Percentiles rank a stretch among this genome's conserved stretches.
Evolutionary conservation across 495 filamentous ascomycete species (phyloP).

Genomic region (Ascobolus immersus): DNA sequence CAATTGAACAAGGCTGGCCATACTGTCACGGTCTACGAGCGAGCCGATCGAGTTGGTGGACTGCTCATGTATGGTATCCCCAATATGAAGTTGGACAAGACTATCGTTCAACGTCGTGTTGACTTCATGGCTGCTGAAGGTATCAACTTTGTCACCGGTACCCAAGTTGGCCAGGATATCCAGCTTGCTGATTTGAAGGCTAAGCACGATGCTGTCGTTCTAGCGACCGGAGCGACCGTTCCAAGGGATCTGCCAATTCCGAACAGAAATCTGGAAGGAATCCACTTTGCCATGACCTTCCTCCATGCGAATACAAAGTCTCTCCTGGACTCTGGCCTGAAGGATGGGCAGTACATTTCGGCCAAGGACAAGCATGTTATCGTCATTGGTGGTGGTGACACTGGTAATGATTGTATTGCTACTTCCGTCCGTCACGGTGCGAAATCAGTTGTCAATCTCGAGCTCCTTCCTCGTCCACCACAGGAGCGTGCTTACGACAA

Average conservation of each 20-base stretch:
- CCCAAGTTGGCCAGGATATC: conserved; percentile 57
- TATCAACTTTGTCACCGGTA: conserved; percentile 52
- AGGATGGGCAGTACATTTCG: conserved; percentile 76
- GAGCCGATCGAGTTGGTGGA: conserved; percentile 75
- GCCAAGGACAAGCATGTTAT: conserved; percentile 93
- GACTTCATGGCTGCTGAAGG: conserved; percentile 93
- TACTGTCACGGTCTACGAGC: conserved; percentile 80
- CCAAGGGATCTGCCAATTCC: conserved; percentile 87
- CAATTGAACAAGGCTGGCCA: conserved; percentile 92
- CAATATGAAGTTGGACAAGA: conserved; percentile 99
- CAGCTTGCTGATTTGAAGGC: conserved; percentile 50
- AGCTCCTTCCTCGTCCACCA: conserved; percentile 84
- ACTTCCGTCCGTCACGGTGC: conserved; percentile 94
- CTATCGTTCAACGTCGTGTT: conserved; percentile 81
- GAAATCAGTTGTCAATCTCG: conserved; percentile 92
- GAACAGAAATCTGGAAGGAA: conserved; percentile 69
- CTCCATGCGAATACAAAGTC: conserved; percentile 97
- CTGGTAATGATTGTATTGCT: conserved; percentile 97
- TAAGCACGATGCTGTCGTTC: conserved; percentile 62
- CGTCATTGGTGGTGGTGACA: conserved; percentile 96
- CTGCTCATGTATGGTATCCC: conserved; percentile 97
- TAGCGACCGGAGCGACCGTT: conserved; percentile 92
- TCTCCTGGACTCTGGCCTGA: conserved; percentile 71
- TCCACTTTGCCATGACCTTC: conserved; percentile 98
- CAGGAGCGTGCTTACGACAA: conserved; percentile 87